These are phyloP conservation scores for Silene conica DNA, from an alignment of 148 eudicot species.

Conservation along the genomic window DNA sequence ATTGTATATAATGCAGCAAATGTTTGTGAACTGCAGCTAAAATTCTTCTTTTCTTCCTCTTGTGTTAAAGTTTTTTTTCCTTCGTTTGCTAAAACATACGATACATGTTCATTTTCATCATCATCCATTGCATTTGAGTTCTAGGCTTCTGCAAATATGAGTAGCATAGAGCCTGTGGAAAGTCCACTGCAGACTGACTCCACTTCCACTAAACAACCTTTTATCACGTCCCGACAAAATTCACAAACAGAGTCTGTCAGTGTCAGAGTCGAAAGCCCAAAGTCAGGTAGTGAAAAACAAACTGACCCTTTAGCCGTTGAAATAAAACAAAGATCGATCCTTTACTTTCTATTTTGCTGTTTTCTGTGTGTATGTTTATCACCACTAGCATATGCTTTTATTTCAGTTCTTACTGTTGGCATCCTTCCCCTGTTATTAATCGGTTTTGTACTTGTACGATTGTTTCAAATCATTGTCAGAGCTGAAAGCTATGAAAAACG, in stretches of 20 bases:
- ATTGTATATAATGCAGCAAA: neutral
- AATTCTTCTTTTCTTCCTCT: neutral
- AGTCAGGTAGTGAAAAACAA: neutral
- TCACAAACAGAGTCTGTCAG: neutral
- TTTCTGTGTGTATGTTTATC: neutral
- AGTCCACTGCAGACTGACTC: too few relatives aligned
- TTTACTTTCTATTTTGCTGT: neutral
- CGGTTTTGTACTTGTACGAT: neutral
- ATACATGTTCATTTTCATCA: too few relatives aligned
- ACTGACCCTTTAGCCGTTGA: neutral
- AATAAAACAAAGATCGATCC: neutral
- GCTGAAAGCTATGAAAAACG: neutral
- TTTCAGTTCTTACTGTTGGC: neutral
- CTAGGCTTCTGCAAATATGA: neutral
- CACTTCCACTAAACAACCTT: neutral
- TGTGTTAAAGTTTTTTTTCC: neutral
- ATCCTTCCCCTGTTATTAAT: neutral
- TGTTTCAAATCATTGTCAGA: neutral
- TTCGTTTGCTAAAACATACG: neutral
- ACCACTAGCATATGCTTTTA: neutral
- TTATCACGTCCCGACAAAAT: neutral
- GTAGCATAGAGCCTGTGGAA: neutral
- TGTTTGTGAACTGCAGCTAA: neutral
- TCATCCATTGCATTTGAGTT: too few relatives aligned
- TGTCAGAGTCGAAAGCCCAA: neutral